phyloP scores from a whole-genome alignment of 1,284 basidiomycete genomes.

The Papiliotrema flavescens region DNA sequence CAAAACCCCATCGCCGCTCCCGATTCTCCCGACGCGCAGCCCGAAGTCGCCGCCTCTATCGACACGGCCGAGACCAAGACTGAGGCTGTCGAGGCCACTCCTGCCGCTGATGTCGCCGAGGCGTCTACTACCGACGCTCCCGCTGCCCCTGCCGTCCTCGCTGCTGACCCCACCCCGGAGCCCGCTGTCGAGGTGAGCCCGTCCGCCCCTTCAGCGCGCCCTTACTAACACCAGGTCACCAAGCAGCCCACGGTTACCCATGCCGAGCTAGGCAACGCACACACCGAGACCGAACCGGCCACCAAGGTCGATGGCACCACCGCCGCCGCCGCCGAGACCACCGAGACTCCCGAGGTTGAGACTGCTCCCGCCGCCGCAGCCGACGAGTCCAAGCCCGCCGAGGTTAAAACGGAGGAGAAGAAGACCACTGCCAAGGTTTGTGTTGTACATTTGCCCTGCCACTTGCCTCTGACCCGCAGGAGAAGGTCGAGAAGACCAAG shows the following conservation, averaged over 20 bases:
- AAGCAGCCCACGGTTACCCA: conserved; percentile 35
- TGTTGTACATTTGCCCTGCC: neutral
- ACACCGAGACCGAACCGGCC: conserved; percentile 29
- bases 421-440: conserved; percentile 33
- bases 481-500: conserved; percentile 39
- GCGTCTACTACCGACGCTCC: conserved; percentile 9
- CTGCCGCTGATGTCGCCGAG: conserved; percentile 1
- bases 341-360: conserved; percentile 12
- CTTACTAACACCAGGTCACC: conserved; percentile 19
- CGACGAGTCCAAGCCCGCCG: conserved; percentile 14
- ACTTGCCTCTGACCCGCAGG: conserved; percentile 12
- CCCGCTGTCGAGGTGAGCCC: conserved; percentile 15
- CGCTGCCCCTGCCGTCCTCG: conserved; percentile 5
- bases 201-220: neutral
- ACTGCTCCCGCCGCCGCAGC: conserved; percentile 1
- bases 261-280: conserved; percentile 32
- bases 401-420: conserved; percentile 33
- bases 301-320: conserved; percentile 31
- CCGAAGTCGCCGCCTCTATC: neutral
- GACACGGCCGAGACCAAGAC: conserved; percentile 1
- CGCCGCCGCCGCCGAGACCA: conserved; percentile 19
- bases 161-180: conserved; percentile 10
- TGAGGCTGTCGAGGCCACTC: conserved; percentile 1
- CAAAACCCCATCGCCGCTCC: conserved; percentile 9
- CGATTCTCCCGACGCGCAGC: conserved; percentile 3